phyloP scores from a whole-genome alignment of 768 basidiomycete genomes.

The Gloeophyllum trabeum region DNA sequence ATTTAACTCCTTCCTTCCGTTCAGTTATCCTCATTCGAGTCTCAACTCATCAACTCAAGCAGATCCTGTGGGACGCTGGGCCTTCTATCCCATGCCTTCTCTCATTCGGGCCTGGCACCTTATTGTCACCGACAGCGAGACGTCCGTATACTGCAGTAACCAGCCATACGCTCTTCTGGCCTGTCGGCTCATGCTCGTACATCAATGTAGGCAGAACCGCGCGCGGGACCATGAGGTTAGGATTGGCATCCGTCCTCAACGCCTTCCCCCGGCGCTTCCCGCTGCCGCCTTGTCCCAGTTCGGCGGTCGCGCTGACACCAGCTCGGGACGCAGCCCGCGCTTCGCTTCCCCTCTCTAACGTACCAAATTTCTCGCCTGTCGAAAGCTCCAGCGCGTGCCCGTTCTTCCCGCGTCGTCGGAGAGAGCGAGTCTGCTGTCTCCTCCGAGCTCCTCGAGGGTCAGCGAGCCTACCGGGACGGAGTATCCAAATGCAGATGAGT shows the following conservation, averaged over 20 bases:
- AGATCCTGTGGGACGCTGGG: constrained; percentile 28
- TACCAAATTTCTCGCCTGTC: constrained; percentile 30
- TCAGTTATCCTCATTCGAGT: too few relatives aligned
- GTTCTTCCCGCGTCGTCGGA: constrained; percentile 50
- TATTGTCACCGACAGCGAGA: constrained; percentile 26
- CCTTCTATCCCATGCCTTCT: constrained; percentile 34
- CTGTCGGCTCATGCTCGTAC: constrained; percentile 29
- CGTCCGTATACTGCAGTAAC: constrained; percentile 58
- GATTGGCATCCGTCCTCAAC: constrained; percentile 62
- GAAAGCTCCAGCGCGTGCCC: constrained; percentile 45
- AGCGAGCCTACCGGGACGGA: constrained; percentile 52
- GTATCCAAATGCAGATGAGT: constrained; percentile 71
- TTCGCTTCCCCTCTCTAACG: constrained; percentile 31
- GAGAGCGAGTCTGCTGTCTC: constrained; percentile 60
- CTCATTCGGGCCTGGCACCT: constrained; percentile 30
- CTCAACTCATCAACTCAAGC: background rate
- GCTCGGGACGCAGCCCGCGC: constrained; percentile 45
- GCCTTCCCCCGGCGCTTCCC: constrained; percentile 24
- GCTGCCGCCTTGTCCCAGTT: constrained; percentile 23
- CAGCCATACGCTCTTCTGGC: constrained; percentile 36
- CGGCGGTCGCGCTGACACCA: constrained; percentile 53
- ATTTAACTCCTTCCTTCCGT: too few relatives aligned
- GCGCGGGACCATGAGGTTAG: constrained; percentile 56
- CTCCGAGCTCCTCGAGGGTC: constrained; percentile 61
- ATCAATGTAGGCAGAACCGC: constrained; percentile 58